These are phyloP conservation scores for Nematocida major DNA, from an alignment of 371 early-diverging fungal genomes.

Conservation along the genomic window DNA sequence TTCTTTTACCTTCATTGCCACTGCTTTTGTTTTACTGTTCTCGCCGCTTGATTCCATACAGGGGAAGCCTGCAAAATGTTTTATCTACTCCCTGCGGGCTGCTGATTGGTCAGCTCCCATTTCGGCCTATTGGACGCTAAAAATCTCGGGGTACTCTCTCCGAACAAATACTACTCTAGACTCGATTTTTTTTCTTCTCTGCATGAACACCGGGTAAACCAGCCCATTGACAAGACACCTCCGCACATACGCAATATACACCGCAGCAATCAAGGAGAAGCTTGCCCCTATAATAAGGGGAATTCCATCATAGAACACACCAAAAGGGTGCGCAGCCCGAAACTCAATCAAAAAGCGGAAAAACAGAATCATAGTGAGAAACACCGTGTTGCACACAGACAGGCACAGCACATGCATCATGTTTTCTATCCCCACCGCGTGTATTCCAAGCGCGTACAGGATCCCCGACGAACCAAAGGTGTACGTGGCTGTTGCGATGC, in stretches of 20 bases:
- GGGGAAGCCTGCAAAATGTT: constrained; percentile 5
- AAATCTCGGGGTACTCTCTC: constrained; percentile 47
- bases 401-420: constrained; percentile 32
- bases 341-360: constrained; percentile 23
- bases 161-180: constrained; percentile 6
- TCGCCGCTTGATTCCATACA: constrained; percentile 11
- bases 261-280: background rate
- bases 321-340: background rate
- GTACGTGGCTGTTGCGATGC: background rate
- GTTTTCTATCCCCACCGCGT: background rate
- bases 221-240: constrained; percentile 35
- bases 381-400: background rate
- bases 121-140: constrained; percentile 7
- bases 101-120: background rate
- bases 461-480: background rate
- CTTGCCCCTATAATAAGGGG: background rate
- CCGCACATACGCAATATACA: constrained; percentile 21
- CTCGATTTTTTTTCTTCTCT: constrained; percentile 42
- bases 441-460: background rate
- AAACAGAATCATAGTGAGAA: background rate
- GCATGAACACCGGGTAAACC: constrained; percentile 9
- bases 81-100: constrained; percentile 9
- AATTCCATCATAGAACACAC: background rate
- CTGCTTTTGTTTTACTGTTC: constrained; percentile 26
- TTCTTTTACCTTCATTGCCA: constrained; percentile 32